These are phyloP conservation scores for Closterium sp. DNA, from an alignment of 139 green algal species.

Conservation along the genomic window DNA sequence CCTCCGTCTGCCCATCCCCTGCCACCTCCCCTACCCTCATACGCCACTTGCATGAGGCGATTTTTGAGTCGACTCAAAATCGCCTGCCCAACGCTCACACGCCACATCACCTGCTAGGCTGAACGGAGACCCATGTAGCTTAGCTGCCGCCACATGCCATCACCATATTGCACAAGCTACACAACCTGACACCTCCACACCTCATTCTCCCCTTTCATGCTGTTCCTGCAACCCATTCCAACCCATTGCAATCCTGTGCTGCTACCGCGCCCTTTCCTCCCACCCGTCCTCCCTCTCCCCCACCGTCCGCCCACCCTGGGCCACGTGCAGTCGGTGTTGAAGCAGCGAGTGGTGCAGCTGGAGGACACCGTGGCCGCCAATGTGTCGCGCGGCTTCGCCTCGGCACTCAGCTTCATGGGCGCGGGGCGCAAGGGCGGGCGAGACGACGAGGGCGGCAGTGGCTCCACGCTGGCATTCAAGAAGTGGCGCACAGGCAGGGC, in stretches of 20 bases:
- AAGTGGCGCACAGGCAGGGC: conserved; percentile 3
- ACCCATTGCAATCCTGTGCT: neutral
- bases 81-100: no score
- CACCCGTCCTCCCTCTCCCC: neutral
- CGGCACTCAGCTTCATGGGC: neutral
- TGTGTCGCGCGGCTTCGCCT: neutral
- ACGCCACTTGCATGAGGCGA: no score
- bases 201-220: neutral
- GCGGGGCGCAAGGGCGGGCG: neutral
- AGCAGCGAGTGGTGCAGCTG: neutral
- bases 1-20: no score
- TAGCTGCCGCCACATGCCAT: no score
- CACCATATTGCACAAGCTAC: no score
- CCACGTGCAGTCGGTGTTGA: neutral
- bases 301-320: neutral
- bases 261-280: no score
- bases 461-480: neutral
- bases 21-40: no score
- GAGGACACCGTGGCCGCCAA: neutral
- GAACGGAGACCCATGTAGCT: no score
- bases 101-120: no score
- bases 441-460: neutral
- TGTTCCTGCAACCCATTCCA: neutral
- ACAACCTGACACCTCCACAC: neutral
- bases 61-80: no score